These are phyloP conservation scores for Neurospora sp. DNA, from an alignment of 495 filamentous ascomycete species.

Conservation along the genomic window DNA sequence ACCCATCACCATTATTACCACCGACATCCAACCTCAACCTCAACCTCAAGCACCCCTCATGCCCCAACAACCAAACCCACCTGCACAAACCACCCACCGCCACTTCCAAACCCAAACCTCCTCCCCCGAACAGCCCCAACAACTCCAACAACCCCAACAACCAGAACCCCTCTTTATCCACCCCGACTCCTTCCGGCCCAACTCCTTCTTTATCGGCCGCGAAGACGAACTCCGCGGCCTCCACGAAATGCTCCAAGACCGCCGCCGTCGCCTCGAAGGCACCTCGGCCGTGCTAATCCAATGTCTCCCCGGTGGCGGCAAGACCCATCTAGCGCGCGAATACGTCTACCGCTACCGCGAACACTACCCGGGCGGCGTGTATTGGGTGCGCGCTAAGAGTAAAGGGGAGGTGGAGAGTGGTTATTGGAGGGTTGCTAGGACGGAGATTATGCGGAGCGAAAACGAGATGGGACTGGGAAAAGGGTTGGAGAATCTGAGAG, in stretches of 20 bases:
- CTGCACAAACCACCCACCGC: not conserved
- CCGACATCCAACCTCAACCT: not conserved
- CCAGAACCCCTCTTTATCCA: constrained; percentile 48
- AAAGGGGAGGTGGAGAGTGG: constrained; percentile 52
- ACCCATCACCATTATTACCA: not conserved
- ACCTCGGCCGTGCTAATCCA: constrained; percentile 61
- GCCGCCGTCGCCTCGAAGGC: constrained; percentile 49
- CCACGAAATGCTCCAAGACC: constrained; percentile 56
- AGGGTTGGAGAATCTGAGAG: constrained; percentile 26
- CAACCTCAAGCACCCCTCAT: not conserved
- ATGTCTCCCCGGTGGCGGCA: constrained; percentile 68
- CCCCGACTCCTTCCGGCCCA: constrained; percentile 68
- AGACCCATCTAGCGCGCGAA: constrained; percentile 72
- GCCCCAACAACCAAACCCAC: not conserved
- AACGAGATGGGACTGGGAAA: constrained; percentile 4
- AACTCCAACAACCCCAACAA: not conserved
- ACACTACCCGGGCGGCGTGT: constrained; percentile 64
- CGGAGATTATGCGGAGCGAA: constrained; percentile 35
- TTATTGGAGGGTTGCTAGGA: constrained; percentile 68
- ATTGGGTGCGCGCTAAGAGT: constrained; percentile 69
- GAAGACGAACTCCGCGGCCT: constrained; percentile 58
- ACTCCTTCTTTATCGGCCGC: constrained; percentile 67
- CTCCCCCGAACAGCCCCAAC: not conserved
- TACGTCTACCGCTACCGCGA: constrained; percentile 62
- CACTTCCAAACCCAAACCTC: not conserved